Evolutionary conservation across 2,329 filamentous ascomycete genomes (phyloP), one percentile per base, ranked within the genome.

Genomic region (Aspergillus flavus): DNA sequence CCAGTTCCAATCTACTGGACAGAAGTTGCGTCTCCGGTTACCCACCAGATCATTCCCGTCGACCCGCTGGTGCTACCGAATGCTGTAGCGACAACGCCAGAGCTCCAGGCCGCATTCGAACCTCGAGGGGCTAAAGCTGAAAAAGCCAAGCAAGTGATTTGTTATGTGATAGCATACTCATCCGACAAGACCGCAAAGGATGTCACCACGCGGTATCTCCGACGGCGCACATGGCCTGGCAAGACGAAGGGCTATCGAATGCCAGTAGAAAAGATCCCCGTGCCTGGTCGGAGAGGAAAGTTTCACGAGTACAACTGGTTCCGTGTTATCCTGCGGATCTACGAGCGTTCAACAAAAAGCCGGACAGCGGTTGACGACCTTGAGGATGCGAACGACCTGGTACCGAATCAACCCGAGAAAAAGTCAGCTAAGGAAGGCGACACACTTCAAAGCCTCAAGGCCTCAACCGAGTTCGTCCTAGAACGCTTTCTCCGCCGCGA

Each of bases 1-100:
- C 87, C 89, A 2, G 95, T 90, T 68, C 94, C 95, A 1, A 90
- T 91, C 57, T 98, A 98, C 76, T 99, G 95, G 95, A 91, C 91
- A 0, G 95, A 99, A 76, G 90, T 92, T 3, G 82, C 95, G 2
- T 97, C 94, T 0, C 91, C 93, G 2, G 84, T 92, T 4, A 94
- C 92, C 0, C 87, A 92, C 59, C 92, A 87, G 56, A 93, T 91
- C 61, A 84, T 95, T 10, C 85, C 93, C 0, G 90, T 97, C 2
- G 94, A 97, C 62, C 85, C 92, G 0, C 81, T 92, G 6, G 86
- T 93, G 34, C 77, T 85, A 57, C 89, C 87, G 61, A 87, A 85
- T 26, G 72, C 90, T 2, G 83, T 95, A 23, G 91, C 89, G 1
- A 90, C 87, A 0, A 93, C 87, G 41, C 82, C 90, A 61, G 91